Conservation (phyloP, 768 basidiomycete genomes). For the Suillus subaureus region DNA sequence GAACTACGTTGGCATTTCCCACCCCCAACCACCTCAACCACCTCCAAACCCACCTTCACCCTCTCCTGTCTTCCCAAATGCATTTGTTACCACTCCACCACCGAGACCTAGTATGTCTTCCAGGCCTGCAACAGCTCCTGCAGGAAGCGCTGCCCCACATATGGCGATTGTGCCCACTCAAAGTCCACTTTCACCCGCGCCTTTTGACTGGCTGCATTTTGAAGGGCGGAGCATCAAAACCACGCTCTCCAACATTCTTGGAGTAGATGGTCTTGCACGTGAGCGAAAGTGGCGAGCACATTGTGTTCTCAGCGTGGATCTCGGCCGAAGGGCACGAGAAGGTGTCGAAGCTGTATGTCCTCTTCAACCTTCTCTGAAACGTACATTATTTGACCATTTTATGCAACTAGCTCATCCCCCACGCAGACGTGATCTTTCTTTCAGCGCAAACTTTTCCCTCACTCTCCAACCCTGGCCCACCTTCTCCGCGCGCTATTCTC, state of each 20-base stretch:
- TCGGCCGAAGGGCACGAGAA: slow-evolving; percentile 72
- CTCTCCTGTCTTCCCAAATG: slow-evolving; percentile 31
- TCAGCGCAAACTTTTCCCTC: slow-evolving; percentile 29
- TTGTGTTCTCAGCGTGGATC: slow-evolving; percentile 80
- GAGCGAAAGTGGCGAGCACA: slow-evolving; percentile 84
- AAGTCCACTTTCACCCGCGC: slow-evolving; percentile 66
- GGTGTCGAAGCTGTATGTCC: slow-evolving; percentile 76
- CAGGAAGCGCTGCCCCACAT: slow-evolving; percentile 11
- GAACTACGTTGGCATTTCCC: slow-evolving; percentile 53
- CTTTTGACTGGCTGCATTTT: slow-evolving; percentile 87
- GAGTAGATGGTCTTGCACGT: slow-evolving; percentile 78
- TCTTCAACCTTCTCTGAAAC: neutral
- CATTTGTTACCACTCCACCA: slow-evolving; percentile 23
- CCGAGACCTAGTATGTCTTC: slow-evolving; percentile 37
- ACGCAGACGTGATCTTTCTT: slow-evolving; percentile 82
- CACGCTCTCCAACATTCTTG: slow-evolving; percentile 75
- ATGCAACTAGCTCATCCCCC: slow-evolving; percentile 66
- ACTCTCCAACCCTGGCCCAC: slow-evolving; percentile 40
- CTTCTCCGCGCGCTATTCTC: slow-evolving; percentile 73
- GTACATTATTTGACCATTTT: slow-evolving; percentile 3
- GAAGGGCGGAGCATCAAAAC: slow-evolving; percentile 82
- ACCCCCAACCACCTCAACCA: slow-evolving; percentile 19
- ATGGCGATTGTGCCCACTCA: slow-evolving; percentile 29
- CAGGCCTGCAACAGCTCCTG: slow-evolving; percentile 33
- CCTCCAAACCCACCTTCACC: slow-evolving; percentile 28